phyloP scores from a whole-genome alignment of 129 eudicot genomes.

The Heracleum sosnowskyi region DNA sequence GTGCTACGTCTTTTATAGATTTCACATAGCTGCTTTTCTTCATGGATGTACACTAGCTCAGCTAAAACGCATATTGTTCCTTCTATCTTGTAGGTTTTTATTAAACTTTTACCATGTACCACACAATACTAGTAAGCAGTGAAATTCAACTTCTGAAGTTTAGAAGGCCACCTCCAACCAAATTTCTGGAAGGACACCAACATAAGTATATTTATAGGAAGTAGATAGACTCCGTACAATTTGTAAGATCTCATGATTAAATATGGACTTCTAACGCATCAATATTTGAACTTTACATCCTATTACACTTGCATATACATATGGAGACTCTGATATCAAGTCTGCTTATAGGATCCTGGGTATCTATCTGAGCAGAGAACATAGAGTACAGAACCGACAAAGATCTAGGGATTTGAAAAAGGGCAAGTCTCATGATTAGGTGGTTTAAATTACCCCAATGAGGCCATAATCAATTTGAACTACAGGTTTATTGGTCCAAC shows the following conservation, averaged over 20 bases:
- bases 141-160: not conserved
- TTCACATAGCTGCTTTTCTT: not conserved
- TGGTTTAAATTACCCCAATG: too few species aligned
- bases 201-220: not conserved
- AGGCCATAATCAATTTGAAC: not conserved
- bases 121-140: not conserved
- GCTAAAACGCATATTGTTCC: not conserved
- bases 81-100: not conserved
- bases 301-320: too few species aligned
- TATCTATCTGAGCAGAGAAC: not conserved
- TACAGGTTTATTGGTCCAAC: not conserved
- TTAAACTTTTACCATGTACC: not conserved
- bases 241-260: not conserved
- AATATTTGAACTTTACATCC: not conserved
- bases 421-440: not conserved
- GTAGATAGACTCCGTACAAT: not conserved
- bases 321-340: not conserved
- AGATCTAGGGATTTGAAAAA: not conserved
- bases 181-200: not conserved
- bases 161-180: not conserved
- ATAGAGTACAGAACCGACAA: not conserved
- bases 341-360: not conserved
- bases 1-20: too few species aligned
- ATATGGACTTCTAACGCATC: not conserved
- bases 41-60: not conserved